These are phyloP conservation scores for Phlebiopsis flavidoalba DNA, from an alignment of 768 basidiomycete species.

Conservation along the genomic window DNA sequence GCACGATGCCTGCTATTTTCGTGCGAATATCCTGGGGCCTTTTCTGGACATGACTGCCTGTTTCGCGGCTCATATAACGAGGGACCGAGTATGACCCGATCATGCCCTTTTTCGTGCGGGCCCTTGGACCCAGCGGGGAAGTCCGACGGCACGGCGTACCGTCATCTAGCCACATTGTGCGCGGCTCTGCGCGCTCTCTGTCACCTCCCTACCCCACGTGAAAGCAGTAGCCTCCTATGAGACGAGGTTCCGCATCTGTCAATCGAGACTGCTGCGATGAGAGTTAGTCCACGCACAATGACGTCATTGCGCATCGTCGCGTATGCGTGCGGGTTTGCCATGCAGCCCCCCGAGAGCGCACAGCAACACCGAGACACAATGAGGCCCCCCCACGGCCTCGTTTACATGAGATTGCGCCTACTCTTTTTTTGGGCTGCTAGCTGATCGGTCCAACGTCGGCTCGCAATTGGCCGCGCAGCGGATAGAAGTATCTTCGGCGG, in stretches of 20 bases:
- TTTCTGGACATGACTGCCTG: neutral
- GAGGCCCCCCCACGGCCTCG: neutral
- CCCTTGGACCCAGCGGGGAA: constrained; percentile 1
- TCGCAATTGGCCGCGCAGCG: too few species aligned
- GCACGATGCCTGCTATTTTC: too few species aligned
- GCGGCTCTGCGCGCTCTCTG: neutral
- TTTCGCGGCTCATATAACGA: neutral
- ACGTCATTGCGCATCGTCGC: neutral
- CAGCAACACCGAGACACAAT: neutral
- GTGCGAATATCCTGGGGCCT: too few species aligned
- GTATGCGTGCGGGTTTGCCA: neutral
- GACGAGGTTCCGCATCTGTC: constrained; percentile 14
- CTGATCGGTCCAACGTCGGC: too few species aligned
- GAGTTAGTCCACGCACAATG: neutral
- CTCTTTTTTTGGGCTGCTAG: too few species aligned
- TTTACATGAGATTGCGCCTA: too few species aligned
- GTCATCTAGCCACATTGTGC: constrained; percentile 3
- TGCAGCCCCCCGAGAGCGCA: neutral
- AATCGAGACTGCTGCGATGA: too few species aligned
- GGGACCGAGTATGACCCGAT: neutral
- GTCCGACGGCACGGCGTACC: neutral
- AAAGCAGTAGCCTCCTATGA: neutral
- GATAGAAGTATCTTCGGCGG: too few species aligned
- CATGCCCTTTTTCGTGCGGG: neutral
- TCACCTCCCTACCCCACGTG: too few species aligned